Percentiles rank a stretch among this genome's conserved stretches.
Conservation (phyloP, 1,284 basidiomycete genomes). For the Papiliotrema terrestris region DNA sequence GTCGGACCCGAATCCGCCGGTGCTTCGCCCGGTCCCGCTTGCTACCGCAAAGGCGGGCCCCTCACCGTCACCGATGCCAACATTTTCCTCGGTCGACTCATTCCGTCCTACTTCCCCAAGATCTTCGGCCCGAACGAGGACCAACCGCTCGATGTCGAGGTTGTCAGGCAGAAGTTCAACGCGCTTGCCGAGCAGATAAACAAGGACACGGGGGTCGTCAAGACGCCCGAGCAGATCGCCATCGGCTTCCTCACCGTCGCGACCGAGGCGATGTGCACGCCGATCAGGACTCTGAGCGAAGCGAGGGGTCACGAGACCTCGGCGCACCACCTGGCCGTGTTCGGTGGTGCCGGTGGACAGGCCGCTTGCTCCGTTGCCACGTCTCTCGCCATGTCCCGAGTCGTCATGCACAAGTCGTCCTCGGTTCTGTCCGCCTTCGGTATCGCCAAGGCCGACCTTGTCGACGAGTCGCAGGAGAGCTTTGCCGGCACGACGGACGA, state of each 20-base stretch:
- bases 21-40: slow-evolving; percentile 78
- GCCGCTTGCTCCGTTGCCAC: slow-evolving; percentile 83
- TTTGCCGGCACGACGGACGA: slow-evolving; percentile 62
- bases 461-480: slow-evolving; percentile 81
- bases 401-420: slow-evolving; percentile 80
- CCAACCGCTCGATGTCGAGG: slow-evolving; percentile 70
- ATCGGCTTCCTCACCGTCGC: slow-evolving; percentile 78
- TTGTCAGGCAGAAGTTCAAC: slow-evolving; percentile 63
- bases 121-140: slow-evolving; percentile 85
- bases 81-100: slow-evolving; percentile 73
- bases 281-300: slow-evolving; percentile 87
- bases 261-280: slow-evolving; percentile 89
- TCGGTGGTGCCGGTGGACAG: slow-evolving; percentile 88
- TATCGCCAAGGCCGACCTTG: slow-evolving; percentile 75
- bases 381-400: slow-evolving; percentile 69
- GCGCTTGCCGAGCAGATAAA: slow-evolving; percentile 66
- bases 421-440: slow-evolving; percentile 88
- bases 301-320: slow-evolving; percentile 79
- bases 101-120: slow-evolving; percentile 68
- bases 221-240: slow-evolving; percentile 72
- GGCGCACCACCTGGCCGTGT: slow-evolving; percentile 80
- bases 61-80: slow-evolving; percentile 85
- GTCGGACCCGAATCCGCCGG: slow-evolving; percentile 75
- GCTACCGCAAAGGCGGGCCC: slow-evolving; percentile 78
- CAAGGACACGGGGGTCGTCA: slow-evolving; percentile 56